These are phyloP conservation scores for Venturia aucupariae DNA, from an alignment of 2,329 filamentous ascomycete genomes.

Conservation along the genomic window DNA sequence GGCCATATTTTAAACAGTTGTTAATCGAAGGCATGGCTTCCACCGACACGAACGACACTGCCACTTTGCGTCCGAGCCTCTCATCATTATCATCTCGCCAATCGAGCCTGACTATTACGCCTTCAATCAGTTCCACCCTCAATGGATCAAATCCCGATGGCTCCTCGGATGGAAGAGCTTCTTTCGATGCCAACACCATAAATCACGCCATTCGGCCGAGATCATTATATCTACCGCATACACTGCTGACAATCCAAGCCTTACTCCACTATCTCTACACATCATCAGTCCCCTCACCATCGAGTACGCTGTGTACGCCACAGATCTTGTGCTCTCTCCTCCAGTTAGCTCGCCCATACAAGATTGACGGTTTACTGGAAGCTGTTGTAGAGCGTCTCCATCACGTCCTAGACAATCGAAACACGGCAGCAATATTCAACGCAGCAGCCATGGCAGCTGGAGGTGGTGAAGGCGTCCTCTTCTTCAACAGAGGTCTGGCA, in stretches of 20 bases:
- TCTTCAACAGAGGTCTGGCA: conserved; percentile 30
- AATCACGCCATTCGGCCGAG: conserved; percentile 60
- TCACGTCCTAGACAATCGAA: conserved; percentile 78
- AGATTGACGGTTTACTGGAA: conserved; percentile 84
- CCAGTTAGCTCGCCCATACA: conserved; percentile 87
- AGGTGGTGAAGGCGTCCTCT: conserved; percentile 75
- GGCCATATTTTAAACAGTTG: conserved; percentile 89
- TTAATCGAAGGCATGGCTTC: conserved; percentile 68
- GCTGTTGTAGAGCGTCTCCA: conserved; percentile 88
- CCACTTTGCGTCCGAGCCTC: conserved; percentile 59
- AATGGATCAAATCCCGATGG: conserved; percentile 19
- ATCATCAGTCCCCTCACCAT: conserved; percentile 68
- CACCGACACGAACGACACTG: conserved; percentile 63
- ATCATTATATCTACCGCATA: conserved; percentile 88
- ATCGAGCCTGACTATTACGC: conserved; percentile 79
- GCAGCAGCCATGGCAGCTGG: conserved; percentile 96
- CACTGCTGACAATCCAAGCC: conserved; percentile 77
- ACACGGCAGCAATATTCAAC: conserved; percentile 95
- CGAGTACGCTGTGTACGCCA: conserved; percentile 75
- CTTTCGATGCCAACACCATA: conserved; percentile 40
- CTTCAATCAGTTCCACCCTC: conserved; percentile 27
- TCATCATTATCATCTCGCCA: conserved; percentile 51
- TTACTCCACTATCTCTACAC: conserved; percentile 92
- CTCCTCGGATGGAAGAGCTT: conserved; percentile 16
- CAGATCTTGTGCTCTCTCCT: conserved; percentile 93